Percentiles rank a stretch among this genome's conserved stretches.
Evolutionary conservation across 176 grass and related monocot species (phyloP).

Genomic region (Saccharum officinarum): DNA sequence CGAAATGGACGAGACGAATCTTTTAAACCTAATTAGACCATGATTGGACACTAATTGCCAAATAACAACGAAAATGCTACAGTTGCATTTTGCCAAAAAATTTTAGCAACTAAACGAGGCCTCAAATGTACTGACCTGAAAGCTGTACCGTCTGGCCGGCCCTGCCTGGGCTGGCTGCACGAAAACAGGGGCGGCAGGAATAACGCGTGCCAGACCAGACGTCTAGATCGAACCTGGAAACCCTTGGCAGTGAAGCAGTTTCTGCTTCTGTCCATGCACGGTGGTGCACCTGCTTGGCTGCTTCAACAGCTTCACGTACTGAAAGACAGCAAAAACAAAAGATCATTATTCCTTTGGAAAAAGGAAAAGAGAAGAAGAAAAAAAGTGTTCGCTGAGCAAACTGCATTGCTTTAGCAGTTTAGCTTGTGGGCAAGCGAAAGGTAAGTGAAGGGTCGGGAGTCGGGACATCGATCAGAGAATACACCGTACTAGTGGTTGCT

Average conservation of each 20-base stretch:
- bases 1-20: too few species aligned
- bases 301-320: not conserved
- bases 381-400: not conserved
- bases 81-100: too few species aligned
- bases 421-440: too few species aligned
- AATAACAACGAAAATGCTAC: too few species aligned
- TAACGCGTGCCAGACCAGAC: not conserved
- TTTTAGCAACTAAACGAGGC: too few species aligned
- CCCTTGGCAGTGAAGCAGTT: not conserved
- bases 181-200: not conserved
- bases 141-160: too few species aligned
- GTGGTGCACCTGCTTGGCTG: not conserved
- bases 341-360: not conserved
- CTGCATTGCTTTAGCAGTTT: not conserved
- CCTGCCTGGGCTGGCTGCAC: too few species aligned
- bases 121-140: not conserved
- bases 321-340: not conserved
- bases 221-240: not conserved
- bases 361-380: not conserved
- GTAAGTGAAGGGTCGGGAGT: too few species aligned
- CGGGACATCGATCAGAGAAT: not conserved
- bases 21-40: too few species aligned
- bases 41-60: too few species aligned
- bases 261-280: not conserved
- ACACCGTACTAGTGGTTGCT: not conserved